phyloP scores from a whole-genome alignment of 2,329 filamentous ascomycete species.

The Cytospora mali region DNA sequence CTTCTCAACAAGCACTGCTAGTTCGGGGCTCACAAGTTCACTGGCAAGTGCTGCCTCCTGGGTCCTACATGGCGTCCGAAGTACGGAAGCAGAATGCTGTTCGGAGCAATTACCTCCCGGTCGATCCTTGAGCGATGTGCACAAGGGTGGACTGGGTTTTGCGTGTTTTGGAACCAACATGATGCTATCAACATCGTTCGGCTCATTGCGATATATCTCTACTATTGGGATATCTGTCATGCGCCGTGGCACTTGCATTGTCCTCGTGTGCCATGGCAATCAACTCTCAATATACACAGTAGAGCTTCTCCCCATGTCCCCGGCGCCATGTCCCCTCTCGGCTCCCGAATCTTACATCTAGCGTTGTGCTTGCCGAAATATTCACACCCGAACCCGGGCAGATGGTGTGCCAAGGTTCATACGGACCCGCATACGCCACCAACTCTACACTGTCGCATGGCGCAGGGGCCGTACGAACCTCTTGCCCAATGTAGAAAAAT shows the following conservation, averaged over 20 bases:
- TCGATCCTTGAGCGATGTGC: background rate
- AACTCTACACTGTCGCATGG: background rate
- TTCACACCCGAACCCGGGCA: background rate
- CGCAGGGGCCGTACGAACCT: slow-evolving; percentile 11
- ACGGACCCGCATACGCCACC: background rate
- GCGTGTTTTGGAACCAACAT: background rate
- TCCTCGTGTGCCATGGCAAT: background rate
- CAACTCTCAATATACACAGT: too few species aligned
- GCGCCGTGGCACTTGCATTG: background rate
- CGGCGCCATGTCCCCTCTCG: too few species aligned
- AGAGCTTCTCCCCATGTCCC: too few species aligned
- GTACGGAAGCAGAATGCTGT: background rate
- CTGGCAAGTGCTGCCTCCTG: background rate
- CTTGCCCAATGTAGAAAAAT: background rate
- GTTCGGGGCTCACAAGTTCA: background rate
- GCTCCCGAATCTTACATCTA: background rate
- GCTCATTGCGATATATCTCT: background rate
- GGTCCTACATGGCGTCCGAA: background rate
- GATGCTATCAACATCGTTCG: background rate
- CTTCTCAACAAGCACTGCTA: background rate
- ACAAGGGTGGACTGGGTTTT: background rate
- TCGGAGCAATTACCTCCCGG: background rate
- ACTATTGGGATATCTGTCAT: background rate
- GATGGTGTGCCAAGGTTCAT: background rate
- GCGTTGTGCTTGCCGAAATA: background rate